Conservation (phyloP, 805 yeast genomes). For the Myxozyma udenii region DNA sequence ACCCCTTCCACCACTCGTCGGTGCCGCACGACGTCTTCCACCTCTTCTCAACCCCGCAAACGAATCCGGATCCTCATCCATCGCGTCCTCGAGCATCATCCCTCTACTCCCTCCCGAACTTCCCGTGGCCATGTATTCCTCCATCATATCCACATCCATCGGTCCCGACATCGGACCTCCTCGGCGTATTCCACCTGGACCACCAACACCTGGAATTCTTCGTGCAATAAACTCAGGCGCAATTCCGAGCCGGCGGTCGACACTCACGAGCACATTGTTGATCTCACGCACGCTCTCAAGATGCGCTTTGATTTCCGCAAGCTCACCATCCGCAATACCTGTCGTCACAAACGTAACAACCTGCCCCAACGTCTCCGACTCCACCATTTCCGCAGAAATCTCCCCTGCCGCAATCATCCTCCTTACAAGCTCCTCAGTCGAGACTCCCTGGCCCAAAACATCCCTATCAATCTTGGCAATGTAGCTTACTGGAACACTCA, state of each 20-base stretch:
- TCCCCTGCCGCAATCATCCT: constrained; percentile 16
- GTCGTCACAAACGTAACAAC: constrained; percentile 8
- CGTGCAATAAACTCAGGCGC: constrained; percentile 19
- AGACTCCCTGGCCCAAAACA: constrained; percentile 15
- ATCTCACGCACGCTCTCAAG: constrained; percentile 10
- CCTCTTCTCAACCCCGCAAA: background rate
- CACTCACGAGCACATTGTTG: constrained; percentile 13
- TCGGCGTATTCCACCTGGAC: background rate
- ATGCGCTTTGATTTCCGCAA: constrained; percentile 9
- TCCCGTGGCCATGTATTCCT: background rate
- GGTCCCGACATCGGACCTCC: background rate
- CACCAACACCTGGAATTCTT: background rate
- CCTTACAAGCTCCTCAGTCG: constrained; percentile 5
- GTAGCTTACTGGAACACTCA: constrained; percentile 17
- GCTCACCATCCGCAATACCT: constrained; percentile 5
- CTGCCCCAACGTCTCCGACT: constrained; percentile 1
- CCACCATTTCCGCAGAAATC: constrained; percentile 13
- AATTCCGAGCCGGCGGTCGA: constrained; percentile 22
- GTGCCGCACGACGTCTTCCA: background rate
- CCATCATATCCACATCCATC: background rate
- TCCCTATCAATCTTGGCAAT: constrained; percentile 15
- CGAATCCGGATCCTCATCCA: background rate
- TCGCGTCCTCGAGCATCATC: background rate
- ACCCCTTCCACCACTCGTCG: background rate
- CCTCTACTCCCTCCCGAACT: background rate